Percentiles rank a stretch among this genome's conserved stretches.
phyloP scores from a whole-genome alignment of 23 red algal genomes.

The Gracilariopsis chorda region DNA sequence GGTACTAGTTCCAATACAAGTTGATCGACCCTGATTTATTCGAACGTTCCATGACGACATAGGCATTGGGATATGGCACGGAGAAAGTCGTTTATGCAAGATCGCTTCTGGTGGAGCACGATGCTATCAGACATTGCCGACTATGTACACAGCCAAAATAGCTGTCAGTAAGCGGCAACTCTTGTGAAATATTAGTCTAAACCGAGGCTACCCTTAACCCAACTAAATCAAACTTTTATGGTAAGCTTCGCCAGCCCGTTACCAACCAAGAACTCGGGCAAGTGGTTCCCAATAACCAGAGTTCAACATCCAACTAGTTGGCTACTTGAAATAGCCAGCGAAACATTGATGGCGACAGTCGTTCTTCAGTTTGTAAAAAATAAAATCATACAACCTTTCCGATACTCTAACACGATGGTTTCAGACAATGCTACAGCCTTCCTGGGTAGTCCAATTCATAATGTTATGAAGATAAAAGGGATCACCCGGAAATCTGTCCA shows the following conservation, averaged over 20 bases:
- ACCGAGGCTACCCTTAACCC: background rate
- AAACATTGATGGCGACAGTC: background rate
- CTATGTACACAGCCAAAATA: background rate
- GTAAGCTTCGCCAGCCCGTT: background rate
- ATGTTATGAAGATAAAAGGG: background rate
- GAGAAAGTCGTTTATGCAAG: background rate
- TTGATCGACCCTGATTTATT: background rate
- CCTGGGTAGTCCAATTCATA: background rate
- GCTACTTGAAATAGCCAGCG: background rate
- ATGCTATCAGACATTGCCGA: background rate
- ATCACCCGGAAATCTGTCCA: background rate
- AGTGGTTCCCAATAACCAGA: background rate
- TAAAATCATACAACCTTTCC: background rate
- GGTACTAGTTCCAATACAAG: background rate
- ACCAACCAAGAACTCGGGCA: background rate
- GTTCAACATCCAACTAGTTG: background rate
- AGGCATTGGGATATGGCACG: background rate
- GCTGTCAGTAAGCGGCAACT: background rate
- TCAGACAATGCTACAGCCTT: background rate
- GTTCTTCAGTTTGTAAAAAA: background rate
- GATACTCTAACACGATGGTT: background rate
- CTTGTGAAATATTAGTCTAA: background rate
- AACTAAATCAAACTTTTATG: background rate
- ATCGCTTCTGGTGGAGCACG: background rate
- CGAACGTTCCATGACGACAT: background rate